Percentiles rank a stretch among this genome's conserved stretches.
Evolutionary conservation across 352 stramenopile genomes (phyloP).

Genomic region (Globisporangium carolinianum): DNA sequence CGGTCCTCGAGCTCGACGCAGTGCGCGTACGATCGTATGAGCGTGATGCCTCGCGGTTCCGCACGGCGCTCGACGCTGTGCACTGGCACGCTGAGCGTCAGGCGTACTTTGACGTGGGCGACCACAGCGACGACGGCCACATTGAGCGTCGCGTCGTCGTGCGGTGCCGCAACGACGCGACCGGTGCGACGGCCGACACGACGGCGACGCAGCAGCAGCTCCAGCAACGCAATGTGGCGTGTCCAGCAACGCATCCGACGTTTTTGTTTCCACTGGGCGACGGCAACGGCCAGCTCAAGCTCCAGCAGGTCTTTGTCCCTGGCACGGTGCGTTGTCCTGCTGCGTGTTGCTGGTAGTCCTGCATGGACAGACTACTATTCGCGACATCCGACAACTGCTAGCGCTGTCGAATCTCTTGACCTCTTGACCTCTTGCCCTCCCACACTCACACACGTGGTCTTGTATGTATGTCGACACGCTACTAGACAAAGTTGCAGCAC

Average conservation of each 20-base stretch:
- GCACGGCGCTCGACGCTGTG: conserved; percentile 36
- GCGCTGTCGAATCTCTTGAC: neutral
- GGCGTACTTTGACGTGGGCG: conserved; percentile 76
- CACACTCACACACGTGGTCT: no score
- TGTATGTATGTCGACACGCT: neutral
- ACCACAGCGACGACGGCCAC: conserved; percentile 65
- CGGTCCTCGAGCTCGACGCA: conserved; percentile 18
- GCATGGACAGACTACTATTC: no score
- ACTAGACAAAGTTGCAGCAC: conserved; percentile 48
- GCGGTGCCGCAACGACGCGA: conserved; percentile 48
- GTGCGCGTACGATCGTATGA: conserved; percentile 14
- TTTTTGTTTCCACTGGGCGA: conserved; percentile 80
- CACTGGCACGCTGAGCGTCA: conserved; percentile 68
- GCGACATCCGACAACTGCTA: no score
- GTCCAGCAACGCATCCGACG: conserved; percentile 48
- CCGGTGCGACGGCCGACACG: conserved; percentile 31
- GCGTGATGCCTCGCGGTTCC: conserved; percentile 28
- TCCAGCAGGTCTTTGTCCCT: conserved; percentile 64
- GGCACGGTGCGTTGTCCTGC: conserved; percentile 19
- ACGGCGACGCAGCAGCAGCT: conserved; percentile 31
- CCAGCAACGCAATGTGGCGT: conserved; percentile 27
- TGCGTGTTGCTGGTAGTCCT: neutral
- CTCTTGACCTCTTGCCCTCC: no score
- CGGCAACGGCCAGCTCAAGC: conserved; percentile 63
- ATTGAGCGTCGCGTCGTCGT: conserved; percentile 65